A percentile compares a stretch with the other conserved stretches of the same genome.
These are phyloP conservation scores for Nothophaeocryptopus gaeumannii DNA, from an alignment of 2,329 filamentous ascomycete species.

Conservation along the genomic window DNA sequence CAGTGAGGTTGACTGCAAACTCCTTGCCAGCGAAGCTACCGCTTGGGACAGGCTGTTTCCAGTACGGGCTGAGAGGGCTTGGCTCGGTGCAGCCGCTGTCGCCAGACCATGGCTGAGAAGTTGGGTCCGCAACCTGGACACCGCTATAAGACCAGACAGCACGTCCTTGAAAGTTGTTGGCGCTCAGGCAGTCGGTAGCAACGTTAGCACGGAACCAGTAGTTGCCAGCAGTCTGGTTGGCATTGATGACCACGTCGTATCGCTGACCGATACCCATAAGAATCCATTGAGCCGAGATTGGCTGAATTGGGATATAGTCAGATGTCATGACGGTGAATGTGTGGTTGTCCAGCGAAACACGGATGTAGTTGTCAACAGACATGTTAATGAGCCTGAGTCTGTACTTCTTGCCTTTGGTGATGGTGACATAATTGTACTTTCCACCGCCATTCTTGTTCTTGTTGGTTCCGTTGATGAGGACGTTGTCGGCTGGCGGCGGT, in stretches of 20 bases:
- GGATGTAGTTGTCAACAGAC: constrained; percentile 44
- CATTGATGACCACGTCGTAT: constrained; percentile 41
- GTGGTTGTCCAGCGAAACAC: constrained; percentile 37
- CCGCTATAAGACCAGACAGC: no score
- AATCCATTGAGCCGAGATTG: constrained; percentile 28
- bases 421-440: constrained; percentile 2
- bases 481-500: constrained; percentile 41
- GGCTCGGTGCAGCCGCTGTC: no score
- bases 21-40: no score
- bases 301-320: constrained; percentile 38
- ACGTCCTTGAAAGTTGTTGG: no score
- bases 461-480: constrained; percentile 40
- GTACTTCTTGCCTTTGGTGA: constrained; percentile 38
- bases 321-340: constrained; percentile 34
- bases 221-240: constrained; percentile 30
- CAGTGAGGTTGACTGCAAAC: no score
- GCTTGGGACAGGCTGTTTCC: no score
- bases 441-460: constrained; percentile 14
- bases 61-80: no score
- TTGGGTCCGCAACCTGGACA: constrained; percentile 31
- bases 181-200: no score
- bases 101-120: constrained; percentile 1
- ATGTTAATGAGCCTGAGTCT: constrained; percentile 46
- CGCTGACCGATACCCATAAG: constrained; percentile 40
- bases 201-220: constrained; percentile 36